These are phyloP conservation scores for Diaporthe caulivora DNA, from an alignment of 2,329 filamentous ascomycete genomes.

Conservation along the genomic window DNA sequence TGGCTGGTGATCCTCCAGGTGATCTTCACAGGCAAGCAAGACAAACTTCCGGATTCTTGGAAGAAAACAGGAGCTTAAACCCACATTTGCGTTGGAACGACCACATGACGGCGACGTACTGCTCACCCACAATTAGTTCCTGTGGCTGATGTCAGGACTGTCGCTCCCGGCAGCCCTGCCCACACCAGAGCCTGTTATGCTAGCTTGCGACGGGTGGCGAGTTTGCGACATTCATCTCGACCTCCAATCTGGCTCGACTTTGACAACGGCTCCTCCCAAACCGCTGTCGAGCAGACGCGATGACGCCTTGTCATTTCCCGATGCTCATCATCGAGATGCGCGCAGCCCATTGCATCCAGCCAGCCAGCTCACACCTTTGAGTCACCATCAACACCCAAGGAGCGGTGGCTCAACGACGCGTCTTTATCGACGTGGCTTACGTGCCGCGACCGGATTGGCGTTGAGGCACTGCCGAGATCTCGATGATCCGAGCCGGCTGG, in stretches of 20 bases:
- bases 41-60: background rate
- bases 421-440: conserved; percentile 7
- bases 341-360: background rate
- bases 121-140: background rate
- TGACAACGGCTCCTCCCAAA: background rate
- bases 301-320: conserved; percentile 4
- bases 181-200: too few relatives aligned
- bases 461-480: background rate
- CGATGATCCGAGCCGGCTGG: conserved; percentile 3
- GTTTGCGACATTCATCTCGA: background rate
- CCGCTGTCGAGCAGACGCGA: conserved; percentile 1
- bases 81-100: background rate
- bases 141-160: conserved; percentile 16
- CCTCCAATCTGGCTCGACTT: background rate
- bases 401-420: conserved; percentile 26
- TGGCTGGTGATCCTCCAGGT: conserved; percentile 23
- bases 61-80: conserved; percentile 23
- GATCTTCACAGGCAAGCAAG: conserved; percentile 10
- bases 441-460: conserved; percentile 26
- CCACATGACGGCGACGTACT: background rate
- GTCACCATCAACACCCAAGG: background rate
- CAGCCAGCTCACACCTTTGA: background rate
- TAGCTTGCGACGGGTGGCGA: background rate
- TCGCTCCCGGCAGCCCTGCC: background rate
- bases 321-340: conserved; percentile 12